Evolutionary conservation across 768 basidiomycete genomes (phyloP).

Genomic region (Tylopilus cervinicoccineus): DNA sequence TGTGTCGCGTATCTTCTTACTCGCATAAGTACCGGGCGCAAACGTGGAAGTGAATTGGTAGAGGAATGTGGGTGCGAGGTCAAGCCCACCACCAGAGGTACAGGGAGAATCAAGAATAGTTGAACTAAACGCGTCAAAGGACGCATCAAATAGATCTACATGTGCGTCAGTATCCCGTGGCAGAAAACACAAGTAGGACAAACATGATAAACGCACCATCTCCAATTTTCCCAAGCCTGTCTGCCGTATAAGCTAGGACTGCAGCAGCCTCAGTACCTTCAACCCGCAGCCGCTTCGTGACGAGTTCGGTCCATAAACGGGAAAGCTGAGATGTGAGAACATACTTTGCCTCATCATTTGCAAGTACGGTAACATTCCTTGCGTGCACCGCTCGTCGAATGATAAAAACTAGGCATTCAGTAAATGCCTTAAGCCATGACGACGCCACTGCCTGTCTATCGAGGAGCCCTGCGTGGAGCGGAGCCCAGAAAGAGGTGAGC

Average conservation of each 20-base stretch:
- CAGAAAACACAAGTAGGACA: constrained; percentile 23
- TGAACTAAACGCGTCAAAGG: constrained; percentile 43
- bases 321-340: constrained; percentile 46
- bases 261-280: constrained; percentile 41
- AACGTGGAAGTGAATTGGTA: constrained; percentile 43
- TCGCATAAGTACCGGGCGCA: constrained; percentile 9
- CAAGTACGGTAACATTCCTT: constrained; percentile 3
- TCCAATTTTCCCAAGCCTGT: constrained; percentile 37
- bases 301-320: constrained; percentile 48
- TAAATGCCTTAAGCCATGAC: constrained; percentile 63
- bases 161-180: constrained; percentile 4
- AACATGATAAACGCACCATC: constrained; percentile 35
- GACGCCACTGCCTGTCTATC: constrained; percentile 28
- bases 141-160: constrained; percentile 44
- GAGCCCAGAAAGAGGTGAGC: constrained; percentile 81
- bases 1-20: constrained; percentile 8
- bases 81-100: background rate
- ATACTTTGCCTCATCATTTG: constrained; percentile 1
- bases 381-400: constrained; percentile 26
- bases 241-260: constrained; percentile 45
- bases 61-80: constrained; percentile 43
- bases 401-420: constrained; percentile 69
- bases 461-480: constrained; percentile 46
- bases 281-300: constrained; percentile 41
- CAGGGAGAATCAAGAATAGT: constrained; percentile 5